A percentile compares a stretch with the other conserved stretches of the same genome.
Evolutionary conservation across 306 rosid genomes (phyloP).

Genomic region (Dryas alaskensis): DNA sequence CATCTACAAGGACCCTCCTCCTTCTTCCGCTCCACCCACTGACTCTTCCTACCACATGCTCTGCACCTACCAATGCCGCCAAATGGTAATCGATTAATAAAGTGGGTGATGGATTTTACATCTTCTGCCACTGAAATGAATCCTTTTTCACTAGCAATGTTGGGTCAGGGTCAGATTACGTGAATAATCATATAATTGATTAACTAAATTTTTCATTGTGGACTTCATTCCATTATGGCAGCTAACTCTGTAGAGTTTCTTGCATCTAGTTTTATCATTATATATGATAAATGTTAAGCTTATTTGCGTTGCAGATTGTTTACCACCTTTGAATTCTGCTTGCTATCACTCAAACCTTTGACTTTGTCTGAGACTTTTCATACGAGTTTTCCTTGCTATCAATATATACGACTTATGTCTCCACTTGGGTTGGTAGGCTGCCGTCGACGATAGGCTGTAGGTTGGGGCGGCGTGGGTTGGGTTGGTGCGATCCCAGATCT

Average conservation of each 20-base stretch:
- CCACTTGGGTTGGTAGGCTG: too few relatives aligned
- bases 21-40: constrained; percentile 19
- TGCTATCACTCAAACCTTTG: too few relatives aligned
- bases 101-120: neutral
- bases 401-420: too few relatives aligned
- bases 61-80: constrained; percentile 97
- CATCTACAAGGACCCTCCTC: constrained; percentile 63
- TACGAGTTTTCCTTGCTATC: too few relatives aligned
- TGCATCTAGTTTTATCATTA: neutral
- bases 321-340: too few relatives aligned
- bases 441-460: too few relatives aligned
- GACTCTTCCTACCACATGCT: constrained; percentile 43
- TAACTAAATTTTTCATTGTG: neutral
- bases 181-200: neutral
- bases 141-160: neutral
- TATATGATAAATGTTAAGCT: neutral
- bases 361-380: too few relatives aligned
- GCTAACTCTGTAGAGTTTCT: neutral
- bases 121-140: neutral
- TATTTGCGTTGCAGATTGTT: neutral
- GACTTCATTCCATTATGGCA: neutral
- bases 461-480: too few relatives aligned
- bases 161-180: neutral
- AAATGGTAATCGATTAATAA: constrained; percentile 48
- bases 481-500: too few relatives aligned